Percentiles rank a stretch among this genome's conserved stretches.
Evolutionary conservation across 2,329 filamentous ascomycete genomes (phyloP).

Genomic region (Nigrospora oryzae): DNA sequence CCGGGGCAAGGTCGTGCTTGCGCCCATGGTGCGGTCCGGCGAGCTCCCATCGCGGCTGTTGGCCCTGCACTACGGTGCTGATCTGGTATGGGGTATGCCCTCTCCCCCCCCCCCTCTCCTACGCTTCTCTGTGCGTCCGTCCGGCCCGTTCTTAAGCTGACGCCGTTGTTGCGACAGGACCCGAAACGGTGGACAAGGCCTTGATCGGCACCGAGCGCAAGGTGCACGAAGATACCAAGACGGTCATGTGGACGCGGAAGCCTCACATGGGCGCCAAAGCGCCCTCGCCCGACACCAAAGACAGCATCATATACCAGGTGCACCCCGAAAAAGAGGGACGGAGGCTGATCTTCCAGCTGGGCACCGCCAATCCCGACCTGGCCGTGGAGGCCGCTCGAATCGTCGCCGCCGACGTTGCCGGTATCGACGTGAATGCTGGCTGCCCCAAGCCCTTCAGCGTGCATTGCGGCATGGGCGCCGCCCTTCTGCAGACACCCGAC

Average conservation of each 20-base stretch:
- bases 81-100: constrained; percentile 90
- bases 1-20: constrained; percentile 85
- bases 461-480: constrained; percentile 89
- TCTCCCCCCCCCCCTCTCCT: no score
- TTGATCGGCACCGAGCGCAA: constrained; percentile 80
- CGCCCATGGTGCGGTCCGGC: constrained; percentile 96
- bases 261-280: constrained; percentile 63
- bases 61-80: constrained; percentile 89
- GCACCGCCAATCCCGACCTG: constrained; percentile 72
- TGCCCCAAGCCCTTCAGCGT: constrained; percentile 97
- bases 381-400: constrained; percentile 80
- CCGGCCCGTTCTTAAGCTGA: constrained; percentile 2
- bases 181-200: constrained; percentile 87
- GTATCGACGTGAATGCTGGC: constrained; percentile 96
- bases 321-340: constrained; percentile 69
- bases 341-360: constrained; percentile 83
- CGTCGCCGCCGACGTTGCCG: constrained; percentile 79
- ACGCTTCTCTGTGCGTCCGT: neutral
- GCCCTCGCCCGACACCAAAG: constrained; percentile 39
- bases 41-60: constrained; percentile 85
- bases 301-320: constrained; percentile 75
- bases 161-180: constrained; percentile 41
- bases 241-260: constrained; percentile 75
- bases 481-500: constrained; percentile 78
- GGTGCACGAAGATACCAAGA: constrained; percentile 67